Percentiles rank a stretch among this genome's conserved stretches.
Evolutionary conservation across 441 rosid genomes (phyloP).

Genomic region (Gossypium armourianum): DNA sequence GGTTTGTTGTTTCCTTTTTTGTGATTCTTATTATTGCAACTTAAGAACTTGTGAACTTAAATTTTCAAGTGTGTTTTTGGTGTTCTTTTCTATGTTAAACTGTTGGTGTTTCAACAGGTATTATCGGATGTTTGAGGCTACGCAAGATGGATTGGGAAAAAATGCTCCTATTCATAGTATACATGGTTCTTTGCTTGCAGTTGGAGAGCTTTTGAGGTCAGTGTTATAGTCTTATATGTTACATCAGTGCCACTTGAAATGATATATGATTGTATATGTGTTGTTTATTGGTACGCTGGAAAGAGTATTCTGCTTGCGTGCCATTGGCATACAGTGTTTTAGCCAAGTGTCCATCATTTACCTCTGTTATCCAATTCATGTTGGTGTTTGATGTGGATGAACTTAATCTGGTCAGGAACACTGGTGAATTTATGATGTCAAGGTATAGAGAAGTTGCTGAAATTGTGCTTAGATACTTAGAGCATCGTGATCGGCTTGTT

Average conservation of each 20-base stretch:
- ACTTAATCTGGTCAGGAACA: slow-evolving; percentile 57
- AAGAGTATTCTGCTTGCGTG: neutral
- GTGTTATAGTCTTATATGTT: slow-evolving; percentile 14
- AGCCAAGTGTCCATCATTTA: neutral
- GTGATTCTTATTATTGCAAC: neutral
- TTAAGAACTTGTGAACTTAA: slow-evolving; percentile 1
- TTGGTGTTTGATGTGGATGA: slow-evolving; percentile 20
- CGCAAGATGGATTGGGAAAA: slow-evolving; percentile 92
- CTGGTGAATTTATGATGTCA: slow-evolving; percentile 99
- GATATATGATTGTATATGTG: neutral
- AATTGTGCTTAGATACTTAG: slow-evolving; percentile 85
- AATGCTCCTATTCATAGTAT: slow-evolving; percentile 96
- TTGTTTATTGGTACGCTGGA: neutral
- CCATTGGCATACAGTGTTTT: neutral
- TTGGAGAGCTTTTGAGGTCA: slow-evolving; percentile 94
- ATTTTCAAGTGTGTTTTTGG: slow-evolving; percentile 6
- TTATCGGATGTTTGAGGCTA: slow-evolving; percentile 96
- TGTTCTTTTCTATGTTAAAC: neutral
- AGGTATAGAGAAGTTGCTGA: slow-evolving; percentile 98
- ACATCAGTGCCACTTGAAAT: neutral
- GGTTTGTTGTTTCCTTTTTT: neutral
- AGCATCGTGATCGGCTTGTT: slow-evolving; percentile 91
- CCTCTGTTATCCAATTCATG: neutral
- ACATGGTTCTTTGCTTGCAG: slow-evolving; percentile 98
- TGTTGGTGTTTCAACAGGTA: slow-evolving; percentile 42